A percentile compares a stretch with the other conserved stretches of the same genome.
These are phyloP conservation scores for Amaranthus hypochondriacus DNA, from an alignment of 148 eudicot species.

Conservation along the genomic window DNA sequence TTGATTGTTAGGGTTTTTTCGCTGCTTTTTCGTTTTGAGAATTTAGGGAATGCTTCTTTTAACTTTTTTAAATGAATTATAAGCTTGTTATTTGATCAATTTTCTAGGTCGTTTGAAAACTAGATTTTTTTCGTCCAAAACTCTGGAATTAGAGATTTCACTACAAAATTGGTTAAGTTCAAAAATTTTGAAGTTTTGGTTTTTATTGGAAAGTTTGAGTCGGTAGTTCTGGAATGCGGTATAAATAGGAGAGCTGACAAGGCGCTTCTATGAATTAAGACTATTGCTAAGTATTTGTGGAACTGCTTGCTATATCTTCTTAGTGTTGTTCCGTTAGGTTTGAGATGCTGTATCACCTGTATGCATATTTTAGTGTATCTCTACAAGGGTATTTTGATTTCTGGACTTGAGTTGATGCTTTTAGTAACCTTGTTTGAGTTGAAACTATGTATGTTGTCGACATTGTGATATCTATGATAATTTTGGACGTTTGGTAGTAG, in stretches of 20 bases:
- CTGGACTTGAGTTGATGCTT: not conserved
- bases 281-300: not conserved
- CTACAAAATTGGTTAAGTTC: not conserved
- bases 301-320: not conserved
- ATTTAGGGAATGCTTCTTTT: not conserved
- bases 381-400: not conserved
- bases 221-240: not conserved
- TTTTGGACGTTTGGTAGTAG: not conserved
- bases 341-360: not conserved
- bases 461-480: not conserved
- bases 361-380: not conserved
- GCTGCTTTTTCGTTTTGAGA: not conserved
- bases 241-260: not conserved
- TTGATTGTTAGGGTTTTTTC: not conserved
- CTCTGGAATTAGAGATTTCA: not conserved
- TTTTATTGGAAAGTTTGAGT: not conserved
- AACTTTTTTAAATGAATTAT: not conserved
- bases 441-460: not conserved
- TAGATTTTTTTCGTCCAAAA: not conserved
- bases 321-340: not conserved
- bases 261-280: not conserved
- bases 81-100: not conserved
- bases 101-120: too few species aligned
- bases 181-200: not conserved
- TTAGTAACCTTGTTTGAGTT: not conserved